These are phyloP conservation scores for Blastocystis sp. DNA, from an alignment of 352 stramenopile species.

Conservation along the genomic window DNA sequence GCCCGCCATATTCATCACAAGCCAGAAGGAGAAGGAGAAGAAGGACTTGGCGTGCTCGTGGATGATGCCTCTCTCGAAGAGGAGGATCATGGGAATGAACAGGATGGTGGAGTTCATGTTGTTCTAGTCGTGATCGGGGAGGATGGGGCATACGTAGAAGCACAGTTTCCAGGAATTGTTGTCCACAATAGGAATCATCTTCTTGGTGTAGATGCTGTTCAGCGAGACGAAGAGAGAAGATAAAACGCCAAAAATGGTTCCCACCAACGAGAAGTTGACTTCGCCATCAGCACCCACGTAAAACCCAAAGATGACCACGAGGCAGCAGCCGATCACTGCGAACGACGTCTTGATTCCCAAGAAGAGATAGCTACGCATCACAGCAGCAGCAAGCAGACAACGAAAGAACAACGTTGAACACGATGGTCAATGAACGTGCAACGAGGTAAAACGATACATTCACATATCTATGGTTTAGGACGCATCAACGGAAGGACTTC, in stretches of 20 bases:
- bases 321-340: constrained; percentile 80
- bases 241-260: constrained; percentile 81
- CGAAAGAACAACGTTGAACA: constrained; percentile 85
- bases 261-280: constrained; percentile 82
- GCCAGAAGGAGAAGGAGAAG: constrained; percentile 80
- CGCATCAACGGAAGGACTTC: constrained; percentile 82
- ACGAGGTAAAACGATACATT: constrained; percentile 71
- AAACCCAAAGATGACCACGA: constrained; percentile 83
- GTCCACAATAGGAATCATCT: constrained; percentile 81
- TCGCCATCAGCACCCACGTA: constrained; percentile 82
- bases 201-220: constrained; percentile 87
- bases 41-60: constrained; percentile 74
- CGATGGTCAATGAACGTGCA: constrained; percentile 80
- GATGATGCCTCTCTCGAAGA: constrained; percentile 80
- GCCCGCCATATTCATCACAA: constrained; percentile 81
- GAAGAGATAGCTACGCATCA: constrained; percentile 76
- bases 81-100: constrained; percentile 82
- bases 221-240: constrained; percentile 85
- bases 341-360: constrained; percentile 79
- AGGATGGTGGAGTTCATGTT: constrained; percentile 85
- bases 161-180: constrained; percentile 74
- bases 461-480: constrained; percentile 82
- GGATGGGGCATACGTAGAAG: constrained; percentile 38
- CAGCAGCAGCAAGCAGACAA: not conserved
- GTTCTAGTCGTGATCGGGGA: constrained; percentile 80